phyloP scores from a whole-genome alignment of 768 basidiomycete genomes.

The Trametes gibbosa region DNA sequence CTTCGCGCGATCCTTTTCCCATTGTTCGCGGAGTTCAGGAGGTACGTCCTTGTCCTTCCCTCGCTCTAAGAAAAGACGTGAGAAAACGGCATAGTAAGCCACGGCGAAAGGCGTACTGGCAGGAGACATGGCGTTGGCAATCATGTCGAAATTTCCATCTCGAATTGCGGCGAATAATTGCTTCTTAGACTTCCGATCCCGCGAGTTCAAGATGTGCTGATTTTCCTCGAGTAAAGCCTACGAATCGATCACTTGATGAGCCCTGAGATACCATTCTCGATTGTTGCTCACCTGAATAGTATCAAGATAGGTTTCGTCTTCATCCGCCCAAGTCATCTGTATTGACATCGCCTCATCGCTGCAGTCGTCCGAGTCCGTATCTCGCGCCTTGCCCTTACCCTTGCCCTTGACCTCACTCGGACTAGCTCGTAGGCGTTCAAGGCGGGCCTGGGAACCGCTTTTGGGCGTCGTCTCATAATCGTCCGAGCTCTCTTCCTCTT shows the following conservation, averaged over 20 bases:
- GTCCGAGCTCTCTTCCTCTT: constrained; percentile 33
- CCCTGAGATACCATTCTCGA: neutral
- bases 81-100: neutral
- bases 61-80: constrained; percentile 33
- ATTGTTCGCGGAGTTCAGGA: constrained; percentile 58
- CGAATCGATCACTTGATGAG: neutral
- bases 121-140: constrained; percentile 33
- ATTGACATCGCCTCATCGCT: constrained; percentile 27
- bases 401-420: constrained; percentile 10
- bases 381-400: constrained; percentile 34
- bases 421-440: constrained; percentile 32
- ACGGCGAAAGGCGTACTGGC: constrained; percentile 44
- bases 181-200: constrained; percentile 50
- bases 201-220: constrained; percentile 43
- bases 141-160: constrained; percentile 47
- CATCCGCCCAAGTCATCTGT: constrained; percentile 42
- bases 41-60: constrained; percentile 57
- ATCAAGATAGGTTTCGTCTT: constrained; percentile 57
- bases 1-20: constrained; percentile 78
- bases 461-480: constrained; percentile 38
- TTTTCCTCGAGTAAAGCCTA: constrained; percentile 66
- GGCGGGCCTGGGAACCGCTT: constrained; percentile 36
- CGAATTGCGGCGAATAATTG: constrained; percentile 57
- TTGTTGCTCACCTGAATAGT: constrained; percentile 48
- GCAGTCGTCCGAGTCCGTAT: constrained; percentile 16